Evolutionary conservation across 2,329 filamentous ascomycete species (phyloP).

Genomic region (Tolypocladium tundrense): DNA sequence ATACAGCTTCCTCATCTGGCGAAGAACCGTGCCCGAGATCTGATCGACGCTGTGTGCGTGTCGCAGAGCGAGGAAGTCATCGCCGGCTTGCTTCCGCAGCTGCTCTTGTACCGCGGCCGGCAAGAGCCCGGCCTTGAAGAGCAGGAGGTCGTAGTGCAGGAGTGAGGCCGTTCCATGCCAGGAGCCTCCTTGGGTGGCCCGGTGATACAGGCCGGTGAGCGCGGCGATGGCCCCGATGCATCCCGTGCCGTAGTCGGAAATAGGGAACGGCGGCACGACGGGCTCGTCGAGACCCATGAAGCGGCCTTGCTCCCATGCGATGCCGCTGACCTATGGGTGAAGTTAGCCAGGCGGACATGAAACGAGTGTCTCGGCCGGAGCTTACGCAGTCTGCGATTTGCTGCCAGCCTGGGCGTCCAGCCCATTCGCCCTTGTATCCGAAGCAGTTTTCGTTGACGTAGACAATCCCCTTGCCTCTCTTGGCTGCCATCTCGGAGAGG

Average conservation of each 20-base stretch:
- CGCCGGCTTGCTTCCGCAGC: constrained; percentile 36
- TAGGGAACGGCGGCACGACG: constrained; percentile 55
- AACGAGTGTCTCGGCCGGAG: not conserved
- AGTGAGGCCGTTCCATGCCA: constrained; percentile 56
- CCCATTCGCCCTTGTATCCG: constrained; percentile 51
- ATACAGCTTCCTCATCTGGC: constrained; percentile 39
- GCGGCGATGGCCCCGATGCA: constrained; percentile 62
- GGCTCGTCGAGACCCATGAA: constrained; percentile 53
- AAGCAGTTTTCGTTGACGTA: constrained; percentile 67
- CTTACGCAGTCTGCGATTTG: constrained; percentile 56
- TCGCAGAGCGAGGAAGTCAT: constrained; percentile 44
- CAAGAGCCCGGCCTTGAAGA: constrained; percentile 51
- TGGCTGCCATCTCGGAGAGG: constrained; percentile 40
- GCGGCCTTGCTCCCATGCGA: constrained; percentile 51
- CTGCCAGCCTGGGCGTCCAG: constrained; percentile 56
- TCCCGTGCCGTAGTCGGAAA: constrained; percentile 59
- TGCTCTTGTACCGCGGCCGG: constrained; percentile 39
- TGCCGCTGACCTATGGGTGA: constrained; percentile 34
- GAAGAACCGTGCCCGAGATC: constrained; percentile 49
- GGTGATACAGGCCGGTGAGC: constrained; percentile 50
- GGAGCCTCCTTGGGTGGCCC: constrained; percentile 53
- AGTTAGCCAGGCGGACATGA: not conserved
- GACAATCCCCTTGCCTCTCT: constrained; percentile 51
- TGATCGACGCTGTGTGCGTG: constrained; percentile 57
- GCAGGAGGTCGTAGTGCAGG: constrained; percentile 57